phyloP scores from a whole-genome alignment of 306 rosid genomes.

The Ormosia emarginata region DNA sequence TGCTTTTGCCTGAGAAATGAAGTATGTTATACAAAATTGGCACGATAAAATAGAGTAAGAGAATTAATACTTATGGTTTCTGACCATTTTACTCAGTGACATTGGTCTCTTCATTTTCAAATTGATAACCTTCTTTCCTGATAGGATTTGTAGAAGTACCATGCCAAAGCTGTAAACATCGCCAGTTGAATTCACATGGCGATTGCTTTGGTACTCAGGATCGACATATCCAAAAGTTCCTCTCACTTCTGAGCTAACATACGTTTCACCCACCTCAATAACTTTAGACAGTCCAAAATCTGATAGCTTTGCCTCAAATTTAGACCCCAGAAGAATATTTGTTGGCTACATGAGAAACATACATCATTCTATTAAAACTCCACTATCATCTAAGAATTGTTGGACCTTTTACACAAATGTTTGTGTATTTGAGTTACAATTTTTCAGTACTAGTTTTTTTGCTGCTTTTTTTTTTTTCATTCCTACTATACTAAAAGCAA shows the following conservation, averaged over 20 bases:
- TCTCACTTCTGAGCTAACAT: conserved; percentile 63
- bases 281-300: conserved; percentile 66
- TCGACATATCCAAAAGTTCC: conserved; percentile 70
- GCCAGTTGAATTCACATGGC: conserved; percentile 48
- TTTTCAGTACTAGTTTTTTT: not conserved
- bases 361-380: not conserved
- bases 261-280: conserved; percentile 45
- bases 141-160: conserved; percentile 63
- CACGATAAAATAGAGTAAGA: not conserved
- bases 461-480: not conserved
- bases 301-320: conserved; percentile 60
- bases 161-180: conserved; percentile 65
- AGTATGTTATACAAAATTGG: conserved; percentile 10
- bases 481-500: not conserved
- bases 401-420: not conserved
- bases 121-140: conserved; percentile 57
- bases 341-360: conserved; percentile 46
- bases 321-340: conserved; percentile 61
- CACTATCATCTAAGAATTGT: not conserved
- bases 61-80: not conserved
- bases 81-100: conserved; percentile 52
- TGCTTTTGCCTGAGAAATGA: conserved; percentile 29
- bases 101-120: conserved; percentile 53
- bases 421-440: not conserved
- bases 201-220: conserved; percentile 57